Base-by-base conservation (phyloP, 208 protist species). In the Tritrichomonas foetus region DNA sequence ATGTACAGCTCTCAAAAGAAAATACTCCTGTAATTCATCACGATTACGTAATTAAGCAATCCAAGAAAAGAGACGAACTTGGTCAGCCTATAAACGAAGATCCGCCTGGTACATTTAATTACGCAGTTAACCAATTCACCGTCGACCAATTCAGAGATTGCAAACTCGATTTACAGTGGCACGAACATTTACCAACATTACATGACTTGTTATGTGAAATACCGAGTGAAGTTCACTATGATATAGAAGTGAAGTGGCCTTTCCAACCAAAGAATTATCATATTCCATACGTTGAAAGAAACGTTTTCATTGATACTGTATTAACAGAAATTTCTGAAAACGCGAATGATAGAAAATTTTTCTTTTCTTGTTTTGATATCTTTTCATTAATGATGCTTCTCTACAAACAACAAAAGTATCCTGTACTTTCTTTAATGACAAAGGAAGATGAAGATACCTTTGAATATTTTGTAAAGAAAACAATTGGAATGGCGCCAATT, bases 221-320 rank as follows among this genome's bases (percentile, higher is more conserved):
- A 39, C 47, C 78, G 1, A 14, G 33, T 39, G 3, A 30, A 8
- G 9, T 61, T 20, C 13, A 44, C 2, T 53, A 57, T n/a, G 78
- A 89, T 39, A 57, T 89, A 2, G 78, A 89, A 89, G 30, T 89
- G 8, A 89, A 89, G 64, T 61, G 5, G 5, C 53, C 53, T 22
- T 61, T 61, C 16, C 53, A 61, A 61, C 53, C 53, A 5, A 61
- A 61, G 16, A 61, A 61, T 61, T 22, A 61, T 22, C 53, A 61
- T 61, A 82, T 89, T 61, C 78, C 78, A 61, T 89, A 89, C 39
- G 8, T 20, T 36, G 78, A 89, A 33, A 53, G 78, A 57, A 89
- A 89, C 16, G 41, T 33, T 27, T 89, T 89, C 47, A 44, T 89
- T 16, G 41, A 89, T n/a, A 25, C 20, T 39, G 30, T 89, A 39